Evolutionary conservation across 805 yeast species (phyloP).

Genomic region (Candida yuanshanica): DNA sequence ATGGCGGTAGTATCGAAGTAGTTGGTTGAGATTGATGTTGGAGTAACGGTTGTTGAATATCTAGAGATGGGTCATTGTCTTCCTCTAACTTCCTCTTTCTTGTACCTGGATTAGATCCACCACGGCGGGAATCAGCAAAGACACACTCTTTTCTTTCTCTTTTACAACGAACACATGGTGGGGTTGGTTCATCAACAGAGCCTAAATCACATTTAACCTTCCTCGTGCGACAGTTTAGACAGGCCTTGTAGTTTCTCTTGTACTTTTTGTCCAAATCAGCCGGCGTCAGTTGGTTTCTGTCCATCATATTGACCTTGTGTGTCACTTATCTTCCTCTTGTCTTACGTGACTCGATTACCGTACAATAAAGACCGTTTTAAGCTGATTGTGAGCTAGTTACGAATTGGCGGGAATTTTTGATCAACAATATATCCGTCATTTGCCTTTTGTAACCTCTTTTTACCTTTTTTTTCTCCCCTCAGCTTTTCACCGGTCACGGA

Average conservation of each 20-base stretch:
- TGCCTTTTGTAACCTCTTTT: conserved; percentile 7
- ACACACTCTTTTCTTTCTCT: conserved; percentile 81
- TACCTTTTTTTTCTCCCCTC: background rate
- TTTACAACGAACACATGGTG: conserved; percentile 81
- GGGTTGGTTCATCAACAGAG: conserved; percentile 64
- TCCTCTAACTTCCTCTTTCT: conserved; percentile 21
- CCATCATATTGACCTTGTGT: background rate
- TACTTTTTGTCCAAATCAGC: conserved; percentile 27
- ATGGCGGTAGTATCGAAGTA: background rate
- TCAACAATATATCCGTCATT: background rate
- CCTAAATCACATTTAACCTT: conserved; percentile 88
- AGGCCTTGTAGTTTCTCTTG: conserved; percentile 73
- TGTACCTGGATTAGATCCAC: conserved; percentile 29
- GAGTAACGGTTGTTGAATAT: background rate
- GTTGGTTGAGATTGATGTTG: conserved; percentile 2
- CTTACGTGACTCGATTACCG: background rate
- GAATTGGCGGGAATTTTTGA: background rate
- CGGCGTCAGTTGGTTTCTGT: background rate
- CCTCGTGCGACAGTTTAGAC: conserved; percentile 76
- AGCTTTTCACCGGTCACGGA: too few species aligned
- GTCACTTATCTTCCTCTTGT: background rate
- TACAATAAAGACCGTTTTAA: too few species aligned
- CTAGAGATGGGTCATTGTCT: conserved; percentile 9
- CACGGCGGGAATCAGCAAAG: conserved; percentile 54
- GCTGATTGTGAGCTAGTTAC: background rate